Percentiles rank a stretch among this genome's conserved stretches.
phyloP scores from a whole-genome alignment of 805 yeast genomes.

The Scheffersomyces stipitis region DNA sequence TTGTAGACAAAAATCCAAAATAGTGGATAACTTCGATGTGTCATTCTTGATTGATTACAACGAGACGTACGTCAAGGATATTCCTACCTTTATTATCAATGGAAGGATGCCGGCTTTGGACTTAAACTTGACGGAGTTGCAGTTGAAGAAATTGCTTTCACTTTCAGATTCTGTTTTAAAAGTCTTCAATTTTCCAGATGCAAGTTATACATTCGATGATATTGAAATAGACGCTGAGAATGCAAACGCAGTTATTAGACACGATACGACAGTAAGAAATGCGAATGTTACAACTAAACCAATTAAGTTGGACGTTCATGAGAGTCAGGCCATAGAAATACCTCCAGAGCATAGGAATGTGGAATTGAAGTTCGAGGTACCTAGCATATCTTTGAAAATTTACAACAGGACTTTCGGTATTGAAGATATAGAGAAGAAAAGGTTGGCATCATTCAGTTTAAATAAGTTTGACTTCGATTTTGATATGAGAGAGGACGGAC shows the following conservation, averaged over 20 bases:
- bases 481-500: slow-evolving; percentile 51
- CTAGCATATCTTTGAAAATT: slow-evolving; percentile 60
- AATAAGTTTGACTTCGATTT: slow-evolving; percentile 56
- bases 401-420: slow-evolving; percentile 50
- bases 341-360: slow-evolving; percentile 36
- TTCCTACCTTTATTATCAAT: slow-evolving; percentile 50
- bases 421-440: slow-evolving; percentile 32
- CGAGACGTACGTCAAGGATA: slow-evolving; percentile 34
- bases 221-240: slow-evolving; percentile 62
- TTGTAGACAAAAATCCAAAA: slow-evolving; percentile 54
- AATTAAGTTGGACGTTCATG: neutral
- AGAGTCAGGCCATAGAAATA: slow-evolving; percentile 1
- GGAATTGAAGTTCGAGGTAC: slow-evolving; percentile 56
- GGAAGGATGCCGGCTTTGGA: slow-evolving; percentile 66
- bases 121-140: slow-evolving; percentile 70
- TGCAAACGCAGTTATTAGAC: slow-evolving; percentile 52
- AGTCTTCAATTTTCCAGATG: slow-evolving; percentile 47
- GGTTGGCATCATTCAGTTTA: slow-evolving; percentile 44
- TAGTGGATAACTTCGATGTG: slow-evolving; percentile 66
- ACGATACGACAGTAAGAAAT: slow-evolving; percentile 11
- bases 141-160: slow-evolving; percentile 56
- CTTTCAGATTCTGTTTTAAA: slow-evolving; percentile 55
- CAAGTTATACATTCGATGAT: slow-evolving; percentile 44
- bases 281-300: neutral
- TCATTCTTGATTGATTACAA: slow-evolving; percentile 57